phyloP scores from a whole-genome alignment of 108 stramenopile species.

The Tribonema minus region DNA sequence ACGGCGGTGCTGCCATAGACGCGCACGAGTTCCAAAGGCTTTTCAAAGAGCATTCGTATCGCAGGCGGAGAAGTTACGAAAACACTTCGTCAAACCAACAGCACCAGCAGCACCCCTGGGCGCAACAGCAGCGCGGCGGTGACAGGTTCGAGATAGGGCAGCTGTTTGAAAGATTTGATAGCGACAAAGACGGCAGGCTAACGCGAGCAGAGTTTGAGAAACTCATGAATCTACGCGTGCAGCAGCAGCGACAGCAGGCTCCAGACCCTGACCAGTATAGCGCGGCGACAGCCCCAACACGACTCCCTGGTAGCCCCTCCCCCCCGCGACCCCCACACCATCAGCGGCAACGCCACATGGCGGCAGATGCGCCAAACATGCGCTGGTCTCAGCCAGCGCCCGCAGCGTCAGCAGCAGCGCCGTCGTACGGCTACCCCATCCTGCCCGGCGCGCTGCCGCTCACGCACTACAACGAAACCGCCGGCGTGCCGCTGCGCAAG shows the following conservation, averaged over 20 bases:
- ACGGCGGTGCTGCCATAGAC: background rate
- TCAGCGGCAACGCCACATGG: background rate
- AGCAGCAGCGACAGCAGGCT: background rate
- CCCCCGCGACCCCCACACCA: too few species aligned
- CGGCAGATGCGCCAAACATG: background rate
- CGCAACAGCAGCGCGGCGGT: background rate
- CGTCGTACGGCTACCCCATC: background rate
- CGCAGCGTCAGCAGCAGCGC: background rate
- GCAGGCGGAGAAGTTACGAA: background rate
- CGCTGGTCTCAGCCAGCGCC: background rate
- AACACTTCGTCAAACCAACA: background rate
- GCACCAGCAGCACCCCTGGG: background rate
- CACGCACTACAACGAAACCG: slow-evolving; percentile 35
- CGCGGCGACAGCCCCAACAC: background rate
- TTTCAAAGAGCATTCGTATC: background rate
- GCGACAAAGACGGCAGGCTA: slow-evolving; percentile 14
- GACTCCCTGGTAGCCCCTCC: background rate
- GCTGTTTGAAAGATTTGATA: slow-evolving; percentile 12
- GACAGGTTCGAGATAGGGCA: background rate
- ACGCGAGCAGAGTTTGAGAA: slow-evolving; percentile 18
- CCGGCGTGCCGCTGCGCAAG: slow-evolving; percentile 14
- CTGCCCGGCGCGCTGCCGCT: background rate
- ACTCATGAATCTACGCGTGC: background rate
- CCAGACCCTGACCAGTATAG: too few species aligned
- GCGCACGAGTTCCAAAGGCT: background rate